Conservation (phyloP, 148 eudicot species). For the Vaccinium myrtillus region DNA sequence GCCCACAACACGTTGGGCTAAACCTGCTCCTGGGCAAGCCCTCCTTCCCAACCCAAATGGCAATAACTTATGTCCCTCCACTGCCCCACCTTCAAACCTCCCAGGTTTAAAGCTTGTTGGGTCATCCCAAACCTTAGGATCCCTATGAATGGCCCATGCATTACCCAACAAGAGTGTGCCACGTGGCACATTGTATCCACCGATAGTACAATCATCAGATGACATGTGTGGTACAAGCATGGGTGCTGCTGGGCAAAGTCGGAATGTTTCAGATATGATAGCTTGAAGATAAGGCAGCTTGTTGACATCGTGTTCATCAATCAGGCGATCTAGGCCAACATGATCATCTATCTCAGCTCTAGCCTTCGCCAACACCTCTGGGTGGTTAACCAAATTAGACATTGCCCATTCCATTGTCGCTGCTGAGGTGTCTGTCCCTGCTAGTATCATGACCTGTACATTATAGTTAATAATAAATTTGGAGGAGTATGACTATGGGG, state of each 20-base stretch:
- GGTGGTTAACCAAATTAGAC: conserved; percentile 31
- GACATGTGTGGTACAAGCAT: conserved; percentile 29
- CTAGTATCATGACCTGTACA: conserved; percentile 22
- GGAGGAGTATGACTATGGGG: not conserved
- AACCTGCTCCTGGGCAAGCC: conserved; percentile 21
- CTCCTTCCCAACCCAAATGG: conserved; percentile 8
- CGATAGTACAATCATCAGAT: conserved; percentile 24
- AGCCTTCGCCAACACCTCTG: conserved; percentile 14
- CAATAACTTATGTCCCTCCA: not conserved
- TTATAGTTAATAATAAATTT: not conserved
- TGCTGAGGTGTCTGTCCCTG: conserved; percentile 18
- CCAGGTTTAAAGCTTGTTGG: not conserved
- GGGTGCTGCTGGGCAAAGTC: conserved; percentile 33
- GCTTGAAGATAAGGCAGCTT: conserved; percentile 23
- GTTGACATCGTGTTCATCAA: conserved; percentile 25
- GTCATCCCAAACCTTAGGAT: not conserved
- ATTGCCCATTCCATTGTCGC: conserved; percentile 34
- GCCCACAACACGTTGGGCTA: conserved; percentile 30
- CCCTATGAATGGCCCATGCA: conserved; percentile 7
- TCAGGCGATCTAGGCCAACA: conserved; percentile 21
- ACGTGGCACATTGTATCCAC: not conserved
- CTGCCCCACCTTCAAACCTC: not conserved
- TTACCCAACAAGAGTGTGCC: not conserved
- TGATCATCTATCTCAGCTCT: not conserved
- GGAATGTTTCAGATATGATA: conserved; percentile 24